These are phyloP conservation scores for Acanthamoeba triangularis DNA, from an alignment of 208 protist genomes.

Conservation along the genomic window DNA sequence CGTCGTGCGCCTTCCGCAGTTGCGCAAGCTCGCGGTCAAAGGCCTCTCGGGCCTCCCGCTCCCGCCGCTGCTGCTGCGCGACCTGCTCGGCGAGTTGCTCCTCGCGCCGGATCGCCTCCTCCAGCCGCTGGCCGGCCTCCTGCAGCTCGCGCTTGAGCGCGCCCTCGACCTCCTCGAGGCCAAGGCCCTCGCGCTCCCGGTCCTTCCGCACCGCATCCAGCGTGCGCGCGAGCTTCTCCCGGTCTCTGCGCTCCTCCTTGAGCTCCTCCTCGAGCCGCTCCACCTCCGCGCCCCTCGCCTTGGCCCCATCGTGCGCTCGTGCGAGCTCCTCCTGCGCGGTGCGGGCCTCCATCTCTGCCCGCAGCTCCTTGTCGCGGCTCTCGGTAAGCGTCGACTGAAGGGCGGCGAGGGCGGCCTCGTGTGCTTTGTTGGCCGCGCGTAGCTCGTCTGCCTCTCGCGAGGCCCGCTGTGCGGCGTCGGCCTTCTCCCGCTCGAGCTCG, in stretches of 20 bases:
- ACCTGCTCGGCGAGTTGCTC: neutral
- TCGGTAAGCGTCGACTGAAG: neutral
- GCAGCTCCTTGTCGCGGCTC: neutral
- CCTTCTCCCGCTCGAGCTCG: neutral
- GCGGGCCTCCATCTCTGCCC: neutral
- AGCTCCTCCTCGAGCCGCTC: neutral
- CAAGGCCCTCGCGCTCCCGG: neutral
- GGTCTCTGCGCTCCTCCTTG: neutral
- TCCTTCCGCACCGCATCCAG: neutral
- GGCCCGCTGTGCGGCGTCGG: neutral
- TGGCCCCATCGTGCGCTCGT: neutral
- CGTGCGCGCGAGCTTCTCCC: neutral
- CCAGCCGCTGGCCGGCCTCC: neutral
- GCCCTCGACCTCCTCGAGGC: neutral
- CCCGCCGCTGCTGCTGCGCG: neutral
- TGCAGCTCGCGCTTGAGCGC: slow-evolving; percentile 14
- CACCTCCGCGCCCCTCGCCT: neutral
- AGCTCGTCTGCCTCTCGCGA: neutral
- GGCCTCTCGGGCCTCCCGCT: neutral
- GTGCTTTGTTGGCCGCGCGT: neutral
- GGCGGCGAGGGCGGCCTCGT: neutral
- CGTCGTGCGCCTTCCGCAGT: neutral
- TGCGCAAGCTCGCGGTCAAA: neutral
- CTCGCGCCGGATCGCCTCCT: slow-evolving; percentile 4
- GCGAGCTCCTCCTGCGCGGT: neutral